These are phyloP conservation scores for Aspergillus conjunctus DNA, from an alignment of 495 filamentous ascomycete species.

Conservation along the genomic window DNA sequence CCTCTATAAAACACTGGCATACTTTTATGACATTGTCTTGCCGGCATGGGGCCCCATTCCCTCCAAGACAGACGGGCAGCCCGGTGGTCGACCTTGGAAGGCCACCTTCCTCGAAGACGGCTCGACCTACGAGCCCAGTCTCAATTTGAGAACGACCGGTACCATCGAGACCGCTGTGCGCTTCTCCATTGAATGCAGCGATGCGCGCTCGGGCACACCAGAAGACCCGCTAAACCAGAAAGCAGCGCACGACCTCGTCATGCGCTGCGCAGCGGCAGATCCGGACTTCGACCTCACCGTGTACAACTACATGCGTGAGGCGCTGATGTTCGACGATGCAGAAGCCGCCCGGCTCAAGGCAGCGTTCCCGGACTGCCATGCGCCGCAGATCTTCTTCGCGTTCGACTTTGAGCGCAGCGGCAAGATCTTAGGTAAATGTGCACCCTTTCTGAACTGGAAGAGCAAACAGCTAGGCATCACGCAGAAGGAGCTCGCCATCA, in stretches of 20 bases:
- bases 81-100: constrained; percentile 8
- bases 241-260: constrained; percentile 6
- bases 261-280: constrained; percentile 3
- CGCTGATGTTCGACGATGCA: constrained; percentile 4
- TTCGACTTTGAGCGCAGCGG: constrained; percentile 8
- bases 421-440: constrained; percentile 2
- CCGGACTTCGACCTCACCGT: not conserved
- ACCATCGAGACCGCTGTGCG: not conserved
- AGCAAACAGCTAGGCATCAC: constrained; percentile 4
- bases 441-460: constrained; percentile 1
- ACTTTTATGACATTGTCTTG: constrained; percentile 5
- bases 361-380: constrained; percentile 1
- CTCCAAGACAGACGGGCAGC: constrained; percentile 1
- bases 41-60: constrained; percentile 8
- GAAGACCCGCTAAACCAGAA: constrained; percentile 5
- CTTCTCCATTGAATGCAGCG: constrained; percentile 9
- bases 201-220: not conserved
- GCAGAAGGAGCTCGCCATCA: not conserved
- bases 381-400: constrained; percentile 5
- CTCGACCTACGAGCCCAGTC: constrained; percentile 2
- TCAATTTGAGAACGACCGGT: constrained; percentile 2
- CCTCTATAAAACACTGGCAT: constrained; percentile 4
- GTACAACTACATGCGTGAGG: constrained; percentile 2
- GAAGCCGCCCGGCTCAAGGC: not conserved
- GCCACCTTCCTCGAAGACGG: constrained; percentile 3